phyloP scores from a whole-genome alignment of 306 rosid species.

The Vigna mungo region DNA sequence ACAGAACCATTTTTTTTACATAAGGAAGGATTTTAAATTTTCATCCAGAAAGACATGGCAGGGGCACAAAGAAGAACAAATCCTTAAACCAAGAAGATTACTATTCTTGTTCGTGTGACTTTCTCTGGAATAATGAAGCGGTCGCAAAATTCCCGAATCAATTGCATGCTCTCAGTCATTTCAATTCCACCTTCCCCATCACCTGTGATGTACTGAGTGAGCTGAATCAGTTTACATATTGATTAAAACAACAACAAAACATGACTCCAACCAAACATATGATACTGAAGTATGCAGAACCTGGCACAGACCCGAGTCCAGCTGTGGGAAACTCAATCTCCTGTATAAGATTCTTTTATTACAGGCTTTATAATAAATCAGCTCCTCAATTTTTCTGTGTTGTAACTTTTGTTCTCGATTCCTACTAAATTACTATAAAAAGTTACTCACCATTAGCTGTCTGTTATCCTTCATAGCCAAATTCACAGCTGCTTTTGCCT shows the following conservation, averaged over 20 bases:
- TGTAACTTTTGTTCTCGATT: slow-evolving; percentile 34
- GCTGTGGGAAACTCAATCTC: slow-evolving; percentile 98
- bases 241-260: slow-evolving; percentile 11
- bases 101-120: slow-evolving; percentile 76
- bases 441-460: slow-evolving; percentile 80
- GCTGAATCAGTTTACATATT: slow-evolving; percentile 30
- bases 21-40: neutral
- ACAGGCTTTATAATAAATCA: slow-evolving; percentile 41
- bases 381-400: slow-evolving; percentile 22
- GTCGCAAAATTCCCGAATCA: slow-evolving; percentile 87
- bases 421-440: slow-evolving; percentile 28
- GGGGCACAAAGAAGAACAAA: slow-evolving; percentile 30
- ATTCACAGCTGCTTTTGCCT: slow-evolving; percentile 80
- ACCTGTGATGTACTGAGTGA: slow-evolving; percentile 61
- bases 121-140: slow-evolving; percentile 64
- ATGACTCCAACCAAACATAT: neutral
- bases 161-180: slow-evolving; percentile 91
- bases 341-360: slow-evolving; percentile 59
- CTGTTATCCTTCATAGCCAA: slow-evolving; percentile 77
- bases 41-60: slow-evolving; percentile 30
- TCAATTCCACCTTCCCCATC: slow-evolving; percentile 99
- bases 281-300: slow-evolving; percentile 50
- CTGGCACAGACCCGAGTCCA: slow-evolving; percentile 95
- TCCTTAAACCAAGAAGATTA: slow-evolving; percentile 55
- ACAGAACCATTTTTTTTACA: slow-evolving; percentile 23